Evolutionary conservation across 352 stramenopile genomes (phyloP), one percentile per base, ranked within the genome.

Genomic region (Pythium insidiosum): DNA sequence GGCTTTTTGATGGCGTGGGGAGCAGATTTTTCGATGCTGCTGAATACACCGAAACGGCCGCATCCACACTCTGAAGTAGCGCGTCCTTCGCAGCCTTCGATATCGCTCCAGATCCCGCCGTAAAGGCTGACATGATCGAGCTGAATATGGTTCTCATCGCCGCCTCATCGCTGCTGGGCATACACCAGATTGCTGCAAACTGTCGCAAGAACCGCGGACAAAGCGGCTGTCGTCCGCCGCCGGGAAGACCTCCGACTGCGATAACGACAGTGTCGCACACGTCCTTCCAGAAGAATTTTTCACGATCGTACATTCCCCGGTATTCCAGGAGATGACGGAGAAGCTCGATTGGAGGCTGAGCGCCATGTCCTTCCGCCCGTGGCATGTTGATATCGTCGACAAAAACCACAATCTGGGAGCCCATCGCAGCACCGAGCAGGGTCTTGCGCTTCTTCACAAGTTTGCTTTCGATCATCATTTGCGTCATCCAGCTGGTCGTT

Each of bases 341-440:
- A 7, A 94, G 49, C 37, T 94, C 78, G 18, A 94, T 68, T 18
- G 78, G 72, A 6, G 81, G 82, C 23, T 93, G 81, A 0, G 73
- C 78, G 0, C 81, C 76, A 37, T 82, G 72, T 6, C 61, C 63
- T 36, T 97, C 89, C 1, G 61, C 51, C 7, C 50, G 74, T 0
- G 90, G 86, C 63, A 97, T 90, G 50, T 97, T 97, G 16, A 97
- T 50, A 53, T 97, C 90, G 53, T 97, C 90, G 18, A 97, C 71
- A 38, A 95, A 88, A 28, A 85, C 56, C 10, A 96, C 66, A 2
- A 95, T 70, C 15, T 30, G 20, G 4, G 72, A 78, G 40, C 79
- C 73, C 4, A 73, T 63, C 0, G 90, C 88, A 4, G 91, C 73
- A 26, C 90, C 90, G 0, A 98, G 68, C 16, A 96, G 47, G 2